Evolutionary conservation across 371 early-diverging fungal genomes (phyloP), one percentile per base, ranked within the genome.

Genomic region (Mortierella sp.): DNA sequence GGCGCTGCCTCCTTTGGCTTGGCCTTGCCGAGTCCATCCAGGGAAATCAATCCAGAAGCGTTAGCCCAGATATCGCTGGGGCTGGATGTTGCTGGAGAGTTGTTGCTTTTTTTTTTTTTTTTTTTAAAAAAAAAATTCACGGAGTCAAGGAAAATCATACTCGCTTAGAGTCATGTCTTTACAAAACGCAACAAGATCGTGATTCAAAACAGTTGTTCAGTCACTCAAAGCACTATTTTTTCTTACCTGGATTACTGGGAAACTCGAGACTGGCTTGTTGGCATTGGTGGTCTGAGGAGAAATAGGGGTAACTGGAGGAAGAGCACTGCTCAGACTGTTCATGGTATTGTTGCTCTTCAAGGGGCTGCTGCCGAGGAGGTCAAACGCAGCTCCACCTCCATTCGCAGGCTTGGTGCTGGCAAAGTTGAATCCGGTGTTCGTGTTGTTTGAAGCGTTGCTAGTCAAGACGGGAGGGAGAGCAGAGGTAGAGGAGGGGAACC

Each of bases 41-140:
- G 61, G 6, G 86, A 85, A 9, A 89, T 85, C 71, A 89, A 82
- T 51, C 81, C 74, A 1, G 87, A 87, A 1, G 88, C 89, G 61
- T 84, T 85, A 0, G 89, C 84, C 89, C 89, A 89, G 12, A 88
- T 85, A 46, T 86, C 86, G 30, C 80, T 75, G 18, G 84, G 82
- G 50, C 64, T 70, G 1, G 68, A 53, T 7, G 66, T 56, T 6
- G 65, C 28, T 16, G 60, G 44, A 44, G 62, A 58, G 4, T 16
- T 59, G 47, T 30, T 61, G 6, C 50, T 47, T 37, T 5, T 5
- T 37, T 61, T 5, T 57, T 47, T 37, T 5, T 5, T 37, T 37
- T 61, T 4, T 57, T 47, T 52, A 9, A 46, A 23, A 56, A 5
- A 37, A 1, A 30, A 57, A 21, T 5, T 25, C 7, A 23, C 45